Evolutionary conservation across 2,329 filamentous ascomycete species (phyloP).

Genomic region (Sarocladiaceae sp.): DNA sequence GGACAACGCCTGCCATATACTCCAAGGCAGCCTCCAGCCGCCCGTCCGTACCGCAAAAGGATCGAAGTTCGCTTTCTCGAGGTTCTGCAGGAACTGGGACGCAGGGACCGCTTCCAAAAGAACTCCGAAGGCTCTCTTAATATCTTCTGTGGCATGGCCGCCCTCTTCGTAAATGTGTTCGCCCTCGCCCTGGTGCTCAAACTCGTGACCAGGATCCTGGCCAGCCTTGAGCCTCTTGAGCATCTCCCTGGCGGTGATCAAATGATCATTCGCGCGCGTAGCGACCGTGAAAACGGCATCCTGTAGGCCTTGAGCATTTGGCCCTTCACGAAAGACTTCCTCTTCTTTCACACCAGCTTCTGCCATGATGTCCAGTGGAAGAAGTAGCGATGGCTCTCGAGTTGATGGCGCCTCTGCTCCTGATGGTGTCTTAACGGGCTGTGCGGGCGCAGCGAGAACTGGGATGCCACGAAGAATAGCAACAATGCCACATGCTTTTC

Average conservation of each 20-base stretch:
- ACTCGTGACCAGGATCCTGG: slow-evolving; percentile 72
- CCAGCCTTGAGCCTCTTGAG: slow-evolving; percentile 70
- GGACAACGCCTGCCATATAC: slow-evolving; percentile 49
- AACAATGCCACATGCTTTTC: slow-evolving; percentile 85
- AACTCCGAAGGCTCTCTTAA: slow-evolving; percentile 57
- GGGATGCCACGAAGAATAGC: slow-evolving; percentile 84
- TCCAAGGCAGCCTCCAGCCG: slow-evolving; percentile 82
- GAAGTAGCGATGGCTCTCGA: slow-evolving; percentile 53
- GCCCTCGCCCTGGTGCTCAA: slow-evolving; percentile 77
- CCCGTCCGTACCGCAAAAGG: slow-evolving; percentile 57
- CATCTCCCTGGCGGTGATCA: slow-evolving; percentile 93
- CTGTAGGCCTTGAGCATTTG: slow-evolving; percentile 70
- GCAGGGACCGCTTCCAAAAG: slow-evolving; percentile 76
- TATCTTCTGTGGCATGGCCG: slow-evolving; percentile 17
- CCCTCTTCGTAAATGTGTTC: slow-evolving; percentile 46
- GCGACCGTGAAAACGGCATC: slow-evolving; percentile 91
- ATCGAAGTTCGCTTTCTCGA: slow-evolving; percentile 82
- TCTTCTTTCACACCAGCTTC: slow-evolving; percentile 77
- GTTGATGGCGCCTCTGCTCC: slow-evolving; percentile 30
- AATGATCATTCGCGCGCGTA: slow-evolving; percentile 88
- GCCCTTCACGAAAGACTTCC: slow-evolving; percentile 76
- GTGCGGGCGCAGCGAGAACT: slow-evolving; percentile 68
- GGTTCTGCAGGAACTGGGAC: slow-evolving; percentile 66
- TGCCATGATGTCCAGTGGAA: slow-evolving; percentile 88
- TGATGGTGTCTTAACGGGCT: slow-evolving; percentile 36